These are phyloP conservation scores for Alnus glutinosa DNA, from an alignment of 306 rosid genomes.

Conservation along the genomic window DNA sequence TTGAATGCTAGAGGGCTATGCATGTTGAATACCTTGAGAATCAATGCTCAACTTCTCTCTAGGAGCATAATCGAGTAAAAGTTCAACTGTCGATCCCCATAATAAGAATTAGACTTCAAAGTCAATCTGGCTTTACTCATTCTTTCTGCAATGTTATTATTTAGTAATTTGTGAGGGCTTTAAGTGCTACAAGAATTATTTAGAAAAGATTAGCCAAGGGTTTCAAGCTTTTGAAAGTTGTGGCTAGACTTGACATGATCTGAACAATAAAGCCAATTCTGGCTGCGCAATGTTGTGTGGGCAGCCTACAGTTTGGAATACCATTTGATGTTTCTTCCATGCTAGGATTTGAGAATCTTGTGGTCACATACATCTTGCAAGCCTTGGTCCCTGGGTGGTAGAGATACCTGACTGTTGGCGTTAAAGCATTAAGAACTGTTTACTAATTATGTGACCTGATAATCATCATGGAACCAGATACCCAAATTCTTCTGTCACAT, in stretches of 20 bases:
- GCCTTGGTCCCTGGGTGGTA: background rate
- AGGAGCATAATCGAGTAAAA: background rate
- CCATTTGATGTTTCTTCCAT: background rate
- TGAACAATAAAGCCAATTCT: background rate
- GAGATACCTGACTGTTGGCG: background rate
- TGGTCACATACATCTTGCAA: background rate
- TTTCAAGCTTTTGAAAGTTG: background rate
- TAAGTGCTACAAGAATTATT: background rate
- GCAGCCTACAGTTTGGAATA: background rate
- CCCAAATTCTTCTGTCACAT: background rate
- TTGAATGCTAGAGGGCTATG: background rate
- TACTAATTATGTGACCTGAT: background rate
- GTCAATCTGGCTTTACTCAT: background rate
- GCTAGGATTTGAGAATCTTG: background rate
- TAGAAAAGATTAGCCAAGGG: background rate
- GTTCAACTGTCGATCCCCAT: background rate
- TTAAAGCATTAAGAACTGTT: background rate
- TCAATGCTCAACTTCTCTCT: background rate
- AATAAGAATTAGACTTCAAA: background rate
- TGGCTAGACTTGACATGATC: background rate
- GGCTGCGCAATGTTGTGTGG: background rate
- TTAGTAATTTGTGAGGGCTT: background rate
- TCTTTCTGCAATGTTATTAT: background rate
- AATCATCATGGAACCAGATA: background rate
- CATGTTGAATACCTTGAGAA: background rate